Conservation (phyloP, 208 protist species). For the Leishmania braziliensis region DNA sequence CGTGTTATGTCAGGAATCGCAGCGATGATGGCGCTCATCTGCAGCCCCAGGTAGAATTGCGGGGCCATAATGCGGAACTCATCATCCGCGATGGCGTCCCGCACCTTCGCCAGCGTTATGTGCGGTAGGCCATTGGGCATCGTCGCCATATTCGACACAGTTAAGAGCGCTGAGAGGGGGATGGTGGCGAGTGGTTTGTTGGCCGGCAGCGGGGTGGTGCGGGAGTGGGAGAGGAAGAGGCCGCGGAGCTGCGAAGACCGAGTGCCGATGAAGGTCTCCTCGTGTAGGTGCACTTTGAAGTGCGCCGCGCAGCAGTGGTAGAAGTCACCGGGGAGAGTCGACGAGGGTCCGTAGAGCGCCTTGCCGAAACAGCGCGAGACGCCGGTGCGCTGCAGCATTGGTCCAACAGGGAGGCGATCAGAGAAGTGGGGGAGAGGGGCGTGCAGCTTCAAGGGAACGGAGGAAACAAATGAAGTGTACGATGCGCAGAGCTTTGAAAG, state of each 20-base stretch:
- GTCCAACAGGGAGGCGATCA: not conserved
- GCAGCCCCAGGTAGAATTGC: slow-evolving; percentile 84
- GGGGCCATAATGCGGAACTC: slow-evolving; percentile 88
- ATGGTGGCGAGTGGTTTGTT: slow-evolving; percentile 84
- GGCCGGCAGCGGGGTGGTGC: slow-evolving; percentile 41
- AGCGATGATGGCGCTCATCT: slow-evolving; percentile 77
- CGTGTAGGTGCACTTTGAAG: slow-evolving; percentile 73
- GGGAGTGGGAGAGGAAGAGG: slow-evolving; percentile 57
- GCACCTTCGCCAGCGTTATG: slow-evolving; percentile 60
- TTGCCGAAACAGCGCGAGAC: slow-evolving; percentile 51
- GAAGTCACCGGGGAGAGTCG: slow-evolving; percentile 77
- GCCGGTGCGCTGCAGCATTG: slow-evolving; percentile 43
- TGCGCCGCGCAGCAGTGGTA: slow-evolving; percentile 56
- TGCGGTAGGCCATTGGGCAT: slow-evolving; percentile 69
- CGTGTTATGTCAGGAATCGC: slow-evolving; percentile 66
- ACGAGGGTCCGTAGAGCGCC: slow-evolving; percentile 69
- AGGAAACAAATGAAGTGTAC: not conserved
- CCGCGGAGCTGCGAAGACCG: slow-evolving; percentile 84
- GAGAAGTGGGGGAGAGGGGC: not conserved
- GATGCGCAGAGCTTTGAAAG: not conserved
- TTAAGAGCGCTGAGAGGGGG: slow-evolving; percentile 71
- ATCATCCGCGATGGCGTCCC: slow-evolving; percentile 57
- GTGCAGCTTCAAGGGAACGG: not conserved
- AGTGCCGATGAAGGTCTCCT: slow-evolving; percentile 81
- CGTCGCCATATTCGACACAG: slow-evolving; percentile 61